A percentile compares a stretch with the other conserved stretches of the same genome.
These are phyloP conservation scores for Kwoniella mangroviensis DNA, from an alignment of 768 basidiomycete species.

Conservation along the genomic window DNA sequence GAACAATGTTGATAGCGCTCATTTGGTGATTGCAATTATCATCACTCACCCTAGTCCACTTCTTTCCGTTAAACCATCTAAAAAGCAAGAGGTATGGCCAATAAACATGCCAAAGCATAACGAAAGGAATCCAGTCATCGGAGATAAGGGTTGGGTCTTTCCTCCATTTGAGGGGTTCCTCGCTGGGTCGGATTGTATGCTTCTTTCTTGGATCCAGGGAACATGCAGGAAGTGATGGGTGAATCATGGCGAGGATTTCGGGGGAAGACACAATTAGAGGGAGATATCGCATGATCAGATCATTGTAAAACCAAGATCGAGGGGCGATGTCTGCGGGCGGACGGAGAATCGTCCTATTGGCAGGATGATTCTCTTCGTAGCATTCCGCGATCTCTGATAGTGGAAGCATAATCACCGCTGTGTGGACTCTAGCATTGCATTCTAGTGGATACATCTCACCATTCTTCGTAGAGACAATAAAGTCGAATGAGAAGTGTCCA, in stretches of 20 bases:
- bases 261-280: conserved; percentile 40
- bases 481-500: conserved; percentile 57
- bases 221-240: conserved; percentile 49
- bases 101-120: conserved; percentile 54
- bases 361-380: conserved; percentile 23
- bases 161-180: conserved; percentile 33
- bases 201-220: conserved; percentile 13
- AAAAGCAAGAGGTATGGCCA: conserved; percentile 46
- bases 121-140: conserved; percentile 56
- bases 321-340: conserved; percentile 34
- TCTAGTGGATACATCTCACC: conserved; percentile 56
- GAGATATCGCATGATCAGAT: conserved; percentile 49
- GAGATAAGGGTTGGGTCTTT: conserved; percentile 54
- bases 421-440: conserved; percentile 58
- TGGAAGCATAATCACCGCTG: conserved; percentile 54
- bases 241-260: conserved; percentile 30
- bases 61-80: conserved; percentile 50
- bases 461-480: conserved; percentile 53
- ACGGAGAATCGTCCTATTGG: conserved; percentile 21
- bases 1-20: neutral
- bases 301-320: conserved; percentile 53
- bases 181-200: conserved; percentile 25
- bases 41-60: conserved; percentile 52
- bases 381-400: conserved; percentile 36
- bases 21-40: no score